Evolutionary conservation across 495 filamentous ascomycete genomes (phyloP), one percentile per base, ranked within the genome.

Genomic region (Lepidopterella palustris): DNA sequence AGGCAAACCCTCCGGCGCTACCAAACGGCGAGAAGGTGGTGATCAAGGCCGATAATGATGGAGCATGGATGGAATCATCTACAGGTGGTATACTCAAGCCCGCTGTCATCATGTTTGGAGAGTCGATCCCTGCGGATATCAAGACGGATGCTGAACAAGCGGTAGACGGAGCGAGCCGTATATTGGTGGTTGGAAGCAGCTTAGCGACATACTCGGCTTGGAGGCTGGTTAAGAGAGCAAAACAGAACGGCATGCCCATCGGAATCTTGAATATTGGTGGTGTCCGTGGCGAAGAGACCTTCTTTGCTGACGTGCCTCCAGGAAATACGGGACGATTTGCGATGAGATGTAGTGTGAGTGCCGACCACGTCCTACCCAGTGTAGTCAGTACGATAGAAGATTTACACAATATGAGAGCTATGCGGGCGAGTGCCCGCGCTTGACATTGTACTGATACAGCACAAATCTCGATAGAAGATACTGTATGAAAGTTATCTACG

Each of bases 121-220:
- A 98, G 72, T 89, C 83, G 54, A 93, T 97, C 28, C 74, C 80
- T 3, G 67, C 70, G 1, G 55, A 67, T 3, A 84, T 90, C 13
- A 96, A 92, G 69, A 61, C 67, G 1, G 84, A 82, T n/a, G 92
- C 91, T 1, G 90, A 96, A 67, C 76, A 82, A 18, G 87, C 84
- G 6, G 82, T 98, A 39, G 87, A 96, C 62, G 79, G 80, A 52
- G 85, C 92, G 8, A 82, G 81, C 15, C 77, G 81, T 28, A 70
- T 98, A 23, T 77, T 98, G 27, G 80, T 97, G 15, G 69, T 97
- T 13, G 93, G 91, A 8, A 96, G 86, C 40, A 95, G 88, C 65
- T 77, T 98, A 49, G 93, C 93, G 8, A 97, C 93, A 0, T 97
- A 92, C 71, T 96, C 90, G 5, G 93, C 93, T 1, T 98, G 90